Evolutionary conservation across 1,139 yeast genomes (phyloP).

Genomic region (Taphrina betulina): DNA sequence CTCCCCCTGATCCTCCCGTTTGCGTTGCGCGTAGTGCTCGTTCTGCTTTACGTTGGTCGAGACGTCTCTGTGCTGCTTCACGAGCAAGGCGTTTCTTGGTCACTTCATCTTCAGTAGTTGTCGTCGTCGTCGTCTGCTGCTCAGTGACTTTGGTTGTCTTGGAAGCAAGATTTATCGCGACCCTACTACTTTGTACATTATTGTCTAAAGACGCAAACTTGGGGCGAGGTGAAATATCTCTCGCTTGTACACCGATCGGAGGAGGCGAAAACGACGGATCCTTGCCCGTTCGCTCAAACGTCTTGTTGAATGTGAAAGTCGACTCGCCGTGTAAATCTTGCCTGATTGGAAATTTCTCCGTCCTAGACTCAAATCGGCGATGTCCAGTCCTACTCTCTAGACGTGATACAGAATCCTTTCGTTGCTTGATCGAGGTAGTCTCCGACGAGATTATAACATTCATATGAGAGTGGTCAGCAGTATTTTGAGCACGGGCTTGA

Average conservation of each 20-base stretch:
- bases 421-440: neutral
- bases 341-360: neutral
- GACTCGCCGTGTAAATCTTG: neutral
- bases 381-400: neutral
- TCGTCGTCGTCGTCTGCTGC: neutral
- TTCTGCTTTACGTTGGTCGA: slow-evolving; percentile 1
- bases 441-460: neutral
- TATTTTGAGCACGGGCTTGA: neutral
- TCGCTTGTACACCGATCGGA: neutral
- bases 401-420: neutral
- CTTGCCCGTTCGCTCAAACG: neutral
- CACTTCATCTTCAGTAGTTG: neutral
- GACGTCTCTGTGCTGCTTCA: slow-evolving; percentile 14
- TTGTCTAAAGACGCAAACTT: slow-evolving; percentile 2
- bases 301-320: neutral
- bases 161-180: no score
- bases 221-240: neutral
- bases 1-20: no score
- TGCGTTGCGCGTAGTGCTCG: no score
- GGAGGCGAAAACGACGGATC: neutral
- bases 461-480: neutral
- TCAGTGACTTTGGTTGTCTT: neutral
- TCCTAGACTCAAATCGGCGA: neutral
- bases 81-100: neutral
- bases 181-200: neutral